phyloP scores from a whole-genome alignment of 805 yeast genomes.

The Wickerhamia fluorescens region DNA sequence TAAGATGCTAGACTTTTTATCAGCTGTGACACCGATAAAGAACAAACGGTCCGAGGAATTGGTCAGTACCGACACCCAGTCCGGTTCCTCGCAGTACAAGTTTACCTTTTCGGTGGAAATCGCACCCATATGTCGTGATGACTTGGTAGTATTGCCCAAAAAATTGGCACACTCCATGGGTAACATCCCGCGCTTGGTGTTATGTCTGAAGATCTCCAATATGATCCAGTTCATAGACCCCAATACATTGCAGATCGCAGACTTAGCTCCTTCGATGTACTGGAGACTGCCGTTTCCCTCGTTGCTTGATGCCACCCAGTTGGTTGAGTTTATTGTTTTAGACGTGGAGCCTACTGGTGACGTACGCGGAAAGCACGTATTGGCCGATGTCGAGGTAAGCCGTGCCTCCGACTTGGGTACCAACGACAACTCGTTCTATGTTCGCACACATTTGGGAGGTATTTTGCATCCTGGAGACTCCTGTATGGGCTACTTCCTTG shows the following conservation, averaged over 20 bases:
- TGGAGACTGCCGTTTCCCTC: conserved; percentile 81
- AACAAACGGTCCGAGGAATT: conserved; percentile 84
- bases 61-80: conserved; percentile 85
- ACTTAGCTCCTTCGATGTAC: conserved; percentile 60
- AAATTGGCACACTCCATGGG: conserved; percentile 80
- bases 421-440: conserved; percentile 75
- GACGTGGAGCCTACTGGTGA: conserved; percentile 92
- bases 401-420: conserved; percentile 82
- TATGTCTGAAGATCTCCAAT: conserved; percentile 82
- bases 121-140: conserved; percentile 96
- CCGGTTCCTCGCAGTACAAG: conserved; percentile 82
- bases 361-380: conserved; percentile 65
- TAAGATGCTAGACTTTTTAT: conserved; percentile 87
- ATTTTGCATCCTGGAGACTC: conserved; percentile 95
- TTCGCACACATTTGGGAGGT: conserved; percentile 90
- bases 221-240: conserved; percentile 85
- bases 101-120: conserved; percentile 90
- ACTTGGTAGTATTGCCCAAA: conserved; percentile 85
- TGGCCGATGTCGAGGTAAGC: conserved; percentile 90
- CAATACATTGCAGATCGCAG: conserved; percentile 67
- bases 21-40: conserved; percentile 78
- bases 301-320: conserved; percentile 65
- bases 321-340: conserved; percentile 81
- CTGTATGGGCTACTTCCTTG: conserved; percentile 81
- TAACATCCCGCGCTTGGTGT: conserved; percentile 68